Evolutionary conservation across 306 rosid species (phyloP), one percentile per base, ranked within the genome.

Genomic region (Prunus kanzakura): DNA sequence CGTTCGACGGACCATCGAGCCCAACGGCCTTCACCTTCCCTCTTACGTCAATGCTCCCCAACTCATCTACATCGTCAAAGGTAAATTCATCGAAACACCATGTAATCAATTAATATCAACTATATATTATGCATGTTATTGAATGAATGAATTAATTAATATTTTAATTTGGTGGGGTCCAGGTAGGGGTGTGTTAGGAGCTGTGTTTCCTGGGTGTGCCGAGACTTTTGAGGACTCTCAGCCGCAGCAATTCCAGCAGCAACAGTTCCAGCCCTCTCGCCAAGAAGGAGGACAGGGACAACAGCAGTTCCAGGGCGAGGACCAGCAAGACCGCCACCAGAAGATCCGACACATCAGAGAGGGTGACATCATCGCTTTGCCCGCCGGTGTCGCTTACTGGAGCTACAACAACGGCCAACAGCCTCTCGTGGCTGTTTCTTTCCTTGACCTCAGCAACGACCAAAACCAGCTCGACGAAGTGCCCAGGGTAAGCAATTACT

Each of bases 401-500:
- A 9, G 56, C 27, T 86, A 78, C 75, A 87, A 87, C 58, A 67
- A 82, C 27, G 84, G 84, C 11, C 63, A 75, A 1, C 30, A 68
- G 14, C 43, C 14, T 5, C 66, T 90, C 58, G 85, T 88, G 45
- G 23, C 73, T 11, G 41, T 90, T 60, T 49, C 55, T 71, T 88
- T 93, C 64, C 85, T 81, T 1, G 86, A 90, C 78, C 81, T 75
- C 62, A 30, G 73, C 62, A 93, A 65, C 80, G 0, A 20, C 0
- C 58, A 12, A 14, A 89, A 93, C 88, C 88, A 90, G 73, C 97
- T 92, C 14, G 96, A 90, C 54, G 64, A 56, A 13, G 55, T 23
- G 23, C 97, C 96, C 0, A 79, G 93, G 67, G 97, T 13, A 52
- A 64, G 32, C 61, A 55, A 55, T 76, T 43, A 52, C 18, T 18